Evolutionary conservation across 331 rosid species (phyloP), one percentile per base, ranked within the genome.

Genomic region (Quercus tomentella): DNA sequence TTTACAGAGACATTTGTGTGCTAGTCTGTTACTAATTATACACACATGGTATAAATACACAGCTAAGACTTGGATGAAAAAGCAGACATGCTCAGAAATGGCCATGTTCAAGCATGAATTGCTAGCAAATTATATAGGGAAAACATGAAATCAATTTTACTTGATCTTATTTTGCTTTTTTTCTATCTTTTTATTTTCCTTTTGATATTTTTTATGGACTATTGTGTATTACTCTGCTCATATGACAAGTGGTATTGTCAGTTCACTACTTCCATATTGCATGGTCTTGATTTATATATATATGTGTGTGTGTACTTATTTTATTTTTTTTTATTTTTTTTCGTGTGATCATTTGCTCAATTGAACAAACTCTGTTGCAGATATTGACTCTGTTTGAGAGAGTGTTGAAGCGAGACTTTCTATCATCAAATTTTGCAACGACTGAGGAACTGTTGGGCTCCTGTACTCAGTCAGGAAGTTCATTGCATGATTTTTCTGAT

Each of bases 361-460:
- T 67, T 56, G 66, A 76, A 74, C 60, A 55, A 72, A 30, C 41
- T 79, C 45, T 83, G 72, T 70, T 79, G 82, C 92, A 96, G 99
- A 82, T 87, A 45, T 85, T 92, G 86, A 85, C 97, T 78, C 57
- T 88, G 76, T 79, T 93, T 69, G 99, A 96, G 92, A 82, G 82
- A 77, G 89, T 89, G 22, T 74, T 93, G 31, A 87, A 79, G 84
- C 90, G 84, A 55, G 97, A 92, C 81, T 96, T 88, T 82, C 83
- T 96, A 43, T 89, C 92, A 30, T 84, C 97, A 61, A 86, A 81
- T 82, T 96, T 88, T 80, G 79, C 91, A 49, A 79, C 93, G 26
- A 93, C 98, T 1, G 89, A 88, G 33, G 94, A 93, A 79, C 79
- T 90, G 66, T 82, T 93, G 89, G 89, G 93, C 68, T 78, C 88